Percentiles rank a stretch among this genome's conserved stretches.
These are phyloP conservation scores for Thielaviopsis musarum DNA, from an alignment of 2,329 filamentous ascomycete species.

Conservation along the genomic window DNA sequence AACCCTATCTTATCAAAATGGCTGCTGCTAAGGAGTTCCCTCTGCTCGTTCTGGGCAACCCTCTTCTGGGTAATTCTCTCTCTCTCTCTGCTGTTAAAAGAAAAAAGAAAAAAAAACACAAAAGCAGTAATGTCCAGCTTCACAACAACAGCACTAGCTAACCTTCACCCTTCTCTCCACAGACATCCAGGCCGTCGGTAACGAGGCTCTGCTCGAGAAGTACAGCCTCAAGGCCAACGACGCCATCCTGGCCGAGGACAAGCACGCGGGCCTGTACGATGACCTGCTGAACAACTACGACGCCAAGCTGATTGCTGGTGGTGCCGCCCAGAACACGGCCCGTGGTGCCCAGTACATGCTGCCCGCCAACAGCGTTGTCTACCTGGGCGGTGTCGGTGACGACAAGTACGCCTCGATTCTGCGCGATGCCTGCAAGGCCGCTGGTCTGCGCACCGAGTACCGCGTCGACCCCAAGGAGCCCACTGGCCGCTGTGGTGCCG, in stretches of 20 bases:
- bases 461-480: slow-evolving; percentile 68
- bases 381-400: slow-evolving; percentile 82
- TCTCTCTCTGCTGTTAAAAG: not conserved
- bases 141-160: not conserved
- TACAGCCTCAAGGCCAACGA: slow-evolving; percentile 92
- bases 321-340: slow-evolving; percentile 93
- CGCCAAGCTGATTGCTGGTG: slow-evolving; percentile 87
- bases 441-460: slow-evolving; percentile 87
- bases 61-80: slow-evolving; percentile 62
- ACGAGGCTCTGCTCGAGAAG: slow-evolving; percentile 74
- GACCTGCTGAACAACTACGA: slow-evolving; percentile 85
- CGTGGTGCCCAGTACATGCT: slow-evolving; percentile 95
- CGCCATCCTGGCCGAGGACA: slow-evolving; percentile 85
- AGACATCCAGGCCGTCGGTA: slow-evolving; percentile 84
- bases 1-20: slow-evolving; percentile 34
- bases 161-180: slow-evolving; percentile 8
- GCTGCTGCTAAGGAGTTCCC: slow-evolving; percentile 62
- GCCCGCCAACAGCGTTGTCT: slow-evolving; percentile 73
- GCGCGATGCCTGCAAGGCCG: slow-evolving; percentile 67
- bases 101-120: not conserved
- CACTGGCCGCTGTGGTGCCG: slow-evolving; percentile 86
- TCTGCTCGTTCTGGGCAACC: slow-evolving; percentile 91
- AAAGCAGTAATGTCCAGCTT: no score
- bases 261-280: slow-evolving; percentile 81
- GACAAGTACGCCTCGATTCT: slow-evolving; percentile 92